These are phyloP conservation scores for Blastocystis sp. DNA, from an alignment of 352 stramenopile genomes.

Conservation along the genomic window DNA sequence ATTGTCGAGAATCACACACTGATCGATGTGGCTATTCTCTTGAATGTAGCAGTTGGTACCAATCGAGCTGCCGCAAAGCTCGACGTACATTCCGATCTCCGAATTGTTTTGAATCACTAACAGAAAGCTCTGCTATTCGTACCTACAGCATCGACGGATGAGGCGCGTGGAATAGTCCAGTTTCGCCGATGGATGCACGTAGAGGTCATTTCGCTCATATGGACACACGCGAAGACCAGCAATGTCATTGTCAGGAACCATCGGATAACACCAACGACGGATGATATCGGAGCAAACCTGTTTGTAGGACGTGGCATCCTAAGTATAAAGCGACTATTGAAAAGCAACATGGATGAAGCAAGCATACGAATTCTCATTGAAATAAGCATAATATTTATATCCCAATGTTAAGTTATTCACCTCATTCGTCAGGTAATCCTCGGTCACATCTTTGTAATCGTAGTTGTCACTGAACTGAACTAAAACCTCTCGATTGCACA, in stretches of 20 bases:
- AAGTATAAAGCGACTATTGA: not conserved
- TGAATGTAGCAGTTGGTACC: not conserved
- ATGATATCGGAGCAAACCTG: not conserved
- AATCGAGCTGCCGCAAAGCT: not conserved
- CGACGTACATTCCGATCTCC: not conserved
- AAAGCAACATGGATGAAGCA: not conserved
- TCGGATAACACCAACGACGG: constrained; percentile 30
- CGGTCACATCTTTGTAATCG: constrained; percentile 31
- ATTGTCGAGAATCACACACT: not conserved
- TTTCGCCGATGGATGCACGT: not conserved
- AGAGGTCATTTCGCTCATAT: constrained; percentile 3
- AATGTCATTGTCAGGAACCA: constrained; percentile 33
- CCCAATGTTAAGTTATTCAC: constrained; percentile 51
- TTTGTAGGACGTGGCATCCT: constrained; percentile 1
- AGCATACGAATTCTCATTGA: constrained; percentile 27
- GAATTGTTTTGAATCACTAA: constrained; percentile 14
- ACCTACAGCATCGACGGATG: not conserved
- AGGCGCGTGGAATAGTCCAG: constrained; percentile 17
- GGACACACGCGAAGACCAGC: not conserved
- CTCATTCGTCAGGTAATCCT: constrained; percentile 44
- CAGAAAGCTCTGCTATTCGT: too few relatives aligned
- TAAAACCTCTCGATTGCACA: constrained; percentile 23
- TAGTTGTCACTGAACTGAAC: constrained; percentile 60
- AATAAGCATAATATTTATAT: constrained; percentile 41
- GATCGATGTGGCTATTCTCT: not conserved